Evolutionary conservation across 2,329 filamentous ascomycete genomes (phyloP).

Genomic region (Grosmannia clavigera): DNA sequence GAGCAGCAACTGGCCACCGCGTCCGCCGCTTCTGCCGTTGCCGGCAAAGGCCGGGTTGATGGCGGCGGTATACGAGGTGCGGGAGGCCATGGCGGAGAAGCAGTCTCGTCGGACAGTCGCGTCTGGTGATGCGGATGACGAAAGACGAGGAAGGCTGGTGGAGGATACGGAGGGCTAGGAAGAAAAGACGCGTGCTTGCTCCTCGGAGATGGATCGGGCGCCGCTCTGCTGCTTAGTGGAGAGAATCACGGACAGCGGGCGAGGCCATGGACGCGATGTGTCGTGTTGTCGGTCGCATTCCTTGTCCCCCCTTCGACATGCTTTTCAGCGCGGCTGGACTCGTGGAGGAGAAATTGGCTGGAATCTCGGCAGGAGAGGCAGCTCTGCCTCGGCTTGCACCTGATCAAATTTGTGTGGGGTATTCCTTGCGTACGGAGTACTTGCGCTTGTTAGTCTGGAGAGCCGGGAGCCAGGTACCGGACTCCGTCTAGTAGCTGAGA

Average conservation of each 20-base stretch:
- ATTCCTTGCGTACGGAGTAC: not conserved
- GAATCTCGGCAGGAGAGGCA: not conserved
- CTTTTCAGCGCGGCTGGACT: not conserved
- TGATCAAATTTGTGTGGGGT: not conserved
- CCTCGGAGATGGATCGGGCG: too few species aligned
- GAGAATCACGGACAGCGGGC: not conserved
- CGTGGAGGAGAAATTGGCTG: not conserved
- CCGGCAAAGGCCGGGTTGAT: slow-evolving; percentile 38
- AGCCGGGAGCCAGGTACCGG: too few species aligned
- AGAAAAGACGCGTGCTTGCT: not conserved
- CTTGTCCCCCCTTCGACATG: not conserved
- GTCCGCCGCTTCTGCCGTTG: slow-evolving; percentile 6
- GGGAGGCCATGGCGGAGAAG: slow-evolving; percentile 27
- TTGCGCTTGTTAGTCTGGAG: not conserved
- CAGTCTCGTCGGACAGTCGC: not conserved
- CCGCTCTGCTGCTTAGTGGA: not conserved
- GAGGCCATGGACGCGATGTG: slow-evolving; percentile 3
- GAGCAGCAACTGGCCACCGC: slow-evolving; percentile 19
- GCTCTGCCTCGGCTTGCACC: slow-evolving; percentile 9
- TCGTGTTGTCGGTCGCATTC: slow-evolving; percentile 1
- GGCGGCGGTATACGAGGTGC: slow-evolving; percentile 29
- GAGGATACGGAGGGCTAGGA: not conserved
- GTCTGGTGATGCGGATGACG: not conserved
- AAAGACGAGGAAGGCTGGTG: not conserved
- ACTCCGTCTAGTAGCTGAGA: too few species aligned